Evolutionary conservation across 2,329 filamentous ascomycete genomes (phyloP).

Genomic region (Colletotrichum karsti): DNA sequence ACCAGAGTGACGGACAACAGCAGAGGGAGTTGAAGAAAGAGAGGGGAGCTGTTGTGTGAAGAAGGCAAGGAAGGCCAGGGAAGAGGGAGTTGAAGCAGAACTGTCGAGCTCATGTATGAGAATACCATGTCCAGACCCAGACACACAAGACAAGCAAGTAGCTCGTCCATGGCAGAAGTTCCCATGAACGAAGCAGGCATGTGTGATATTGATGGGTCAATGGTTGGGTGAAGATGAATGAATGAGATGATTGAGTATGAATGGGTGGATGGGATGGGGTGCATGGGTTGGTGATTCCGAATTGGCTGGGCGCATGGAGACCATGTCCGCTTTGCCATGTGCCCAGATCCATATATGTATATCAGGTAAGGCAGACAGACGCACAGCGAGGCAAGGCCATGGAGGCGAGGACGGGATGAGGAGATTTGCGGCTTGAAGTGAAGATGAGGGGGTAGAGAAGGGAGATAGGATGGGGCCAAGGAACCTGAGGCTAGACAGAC

Average conservation of each 20-base stretch:
- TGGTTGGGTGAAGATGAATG: background rate
- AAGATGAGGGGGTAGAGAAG: background rate
- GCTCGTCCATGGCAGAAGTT: background rate
- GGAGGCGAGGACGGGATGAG: background rate
- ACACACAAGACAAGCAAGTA: too few relatives aligned
- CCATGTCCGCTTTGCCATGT: background rate
- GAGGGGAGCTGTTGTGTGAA: too few relatives aligned
- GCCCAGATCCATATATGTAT: slow-evolving; percentile 2
- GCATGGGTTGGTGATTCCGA: background rate
- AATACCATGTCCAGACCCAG: background rate
- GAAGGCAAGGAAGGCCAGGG: background rate
- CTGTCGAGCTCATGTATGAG: background rate
- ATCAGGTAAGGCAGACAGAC: background rate
- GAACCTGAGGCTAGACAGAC: too few relatives aligned
- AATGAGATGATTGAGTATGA: background rate
- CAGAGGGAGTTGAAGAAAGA: slow-evolving; percentile 29
- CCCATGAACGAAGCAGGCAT: too few relatives aligned
- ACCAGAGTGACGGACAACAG: slow-evolving; percentile 12
- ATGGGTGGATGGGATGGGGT: background rate
- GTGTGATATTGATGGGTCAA: slow-evolving; percentile 7
- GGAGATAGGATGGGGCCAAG: too few relatives aligned
- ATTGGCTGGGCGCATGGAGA: slow-evolving; percentile 9
- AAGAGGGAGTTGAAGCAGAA: background rate
- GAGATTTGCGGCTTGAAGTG: background rate
- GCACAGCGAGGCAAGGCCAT: too few relatives aligned